phyloP scores from a whole-genome alignment of 2,329 filamentous ascomycete species.

The Claviceps sp. region DNA sequence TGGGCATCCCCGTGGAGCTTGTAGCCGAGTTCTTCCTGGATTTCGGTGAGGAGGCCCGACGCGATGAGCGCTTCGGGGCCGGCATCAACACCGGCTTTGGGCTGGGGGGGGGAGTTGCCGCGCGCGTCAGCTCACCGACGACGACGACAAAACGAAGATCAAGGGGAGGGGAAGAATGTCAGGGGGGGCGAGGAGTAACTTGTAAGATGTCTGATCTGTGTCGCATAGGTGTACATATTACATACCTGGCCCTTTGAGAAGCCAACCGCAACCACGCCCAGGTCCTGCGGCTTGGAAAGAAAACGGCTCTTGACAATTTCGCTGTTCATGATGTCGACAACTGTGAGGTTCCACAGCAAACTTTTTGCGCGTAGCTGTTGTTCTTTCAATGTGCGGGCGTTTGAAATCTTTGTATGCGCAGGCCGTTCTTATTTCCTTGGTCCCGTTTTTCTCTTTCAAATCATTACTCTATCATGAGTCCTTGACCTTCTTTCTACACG shows the following conservation, averaged over 20 bases:
- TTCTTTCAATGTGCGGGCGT: no score
- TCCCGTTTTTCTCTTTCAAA: no score
- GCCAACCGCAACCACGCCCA: slow-evolving; percentile 87
- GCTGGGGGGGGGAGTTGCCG: slow-evolving; percentile 31
- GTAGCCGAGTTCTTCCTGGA: slow-evolving; percentile 78
- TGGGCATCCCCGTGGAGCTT: slow-evolving; percentile 70
- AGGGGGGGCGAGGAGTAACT: not conserved
- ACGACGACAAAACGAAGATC: not conserved
- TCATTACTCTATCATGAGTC: no score
- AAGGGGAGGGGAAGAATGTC: not conserved
- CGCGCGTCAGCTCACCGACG: no score
- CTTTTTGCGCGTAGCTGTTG: no score
- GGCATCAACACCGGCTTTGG: slow-evolving; percentile 83
- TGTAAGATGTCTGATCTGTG: not conserved
- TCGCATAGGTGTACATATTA: not conserved
- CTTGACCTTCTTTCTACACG: no score
- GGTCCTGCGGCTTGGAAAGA: slow-evolving; percentile 62
- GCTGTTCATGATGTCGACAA: slow-evolving; percentile 30
- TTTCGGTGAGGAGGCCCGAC: slow-evolving; percentile 70
- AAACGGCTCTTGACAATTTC: slow-evolving; percentile 55
- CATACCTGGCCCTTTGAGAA: slow-evolving; percentile 92
- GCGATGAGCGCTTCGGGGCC: slow-evolving; percentile 82
- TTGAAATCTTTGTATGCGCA: no score
- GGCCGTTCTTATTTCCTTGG: no score
- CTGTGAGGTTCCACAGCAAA: no score